phyloP scores from a whole-genome alignment of 306 rosid species.

The Rubus idaeus region DNA sequence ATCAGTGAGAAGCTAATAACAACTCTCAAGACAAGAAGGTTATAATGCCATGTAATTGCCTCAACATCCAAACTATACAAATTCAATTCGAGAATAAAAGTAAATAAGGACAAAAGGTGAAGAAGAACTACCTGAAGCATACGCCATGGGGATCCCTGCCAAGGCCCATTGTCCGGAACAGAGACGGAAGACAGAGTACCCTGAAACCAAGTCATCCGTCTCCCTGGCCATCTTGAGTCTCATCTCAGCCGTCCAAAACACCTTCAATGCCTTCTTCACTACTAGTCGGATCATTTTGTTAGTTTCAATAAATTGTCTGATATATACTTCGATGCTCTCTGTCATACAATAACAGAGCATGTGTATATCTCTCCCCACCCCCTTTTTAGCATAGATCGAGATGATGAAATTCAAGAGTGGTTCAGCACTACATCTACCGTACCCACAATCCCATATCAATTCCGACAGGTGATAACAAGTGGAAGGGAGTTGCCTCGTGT shows the following conservation, averaged over 20 bases:
- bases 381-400: too few species aligned
- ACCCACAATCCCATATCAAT: background rate
- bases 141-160: slow-evolving; percentile 67
- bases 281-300: slow-evolving; percentile 43
- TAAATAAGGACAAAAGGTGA: background rate
- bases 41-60: background rate
- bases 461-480: background rate
- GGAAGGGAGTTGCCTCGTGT: slow-evolving; percentile 4
- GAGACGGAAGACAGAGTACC: slow-evolving; percentile 45
- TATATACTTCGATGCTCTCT: too few species aligned
- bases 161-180: slow-evolving; percentile 26
- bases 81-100: background rate
- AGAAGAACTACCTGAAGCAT: slow-evolving; percentile 58
- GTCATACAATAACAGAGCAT: too few species aligned
- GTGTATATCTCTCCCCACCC: too few species aligned
- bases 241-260: slow-evolving; percentile 48
- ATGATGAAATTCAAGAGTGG: background rate
- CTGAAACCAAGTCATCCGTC: slow-evolving; percentile 62
- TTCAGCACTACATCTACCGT: background rate
- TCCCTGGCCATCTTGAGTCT: slow-evolving; percentile 66
- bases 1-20: background rate
- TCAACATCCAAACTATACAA: too few species aligned
- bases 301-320: too few species aligned
- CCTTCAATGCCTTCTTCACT: slow-evolving; percentile 47
- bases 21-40: too few species aligned